Evolutionary conservation across 176 grass and related monocot species (phyloP).

Genomic region (Aegilops sharonensis): DNA sequence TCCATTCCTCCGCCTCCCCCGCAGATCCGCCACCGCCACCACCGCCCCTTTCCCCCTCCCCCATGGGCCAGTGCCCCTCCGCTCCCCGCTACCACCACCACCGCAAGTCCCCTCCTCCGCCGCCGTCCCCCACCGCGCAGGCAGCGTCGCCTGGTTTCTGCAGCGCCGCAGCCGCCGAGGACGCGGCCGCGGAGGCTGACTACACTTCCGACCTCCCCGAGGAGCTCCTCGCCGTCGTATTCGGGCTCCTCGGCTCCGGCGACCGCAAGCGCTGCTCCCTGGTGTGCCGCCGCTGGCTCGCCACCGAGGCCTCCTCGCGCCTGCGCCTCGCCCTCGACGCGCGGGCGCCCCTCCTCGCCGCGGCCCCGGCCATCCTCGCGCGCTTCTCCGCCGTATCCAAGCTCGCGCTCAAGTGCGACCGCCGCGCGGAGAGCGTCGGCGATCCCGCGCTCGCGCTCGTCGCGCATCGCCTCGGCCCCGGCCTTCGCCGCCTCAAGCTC

Average conservation of each 20-base stretch:
- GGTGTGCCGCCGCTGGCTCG: slow-evolving; percentile 65
- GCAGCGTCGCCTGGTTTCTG: not conserved
- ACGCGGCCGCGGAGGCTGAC: slow-evolving; percentile 29
- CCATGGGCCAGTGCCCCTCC: slow-evolving; percentile 59
- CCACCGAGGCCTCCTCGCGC: slow-evolving; percentile 47
- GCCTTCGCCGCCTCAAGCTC: slow-evolving; percentile 65
- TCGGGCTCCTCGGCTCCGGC: slow-evolving; percentile 47
- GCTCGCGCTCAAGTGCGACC: slow-evolving; percentile 71
- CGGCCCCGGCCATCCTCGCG: slow-evolving; percentile 35
- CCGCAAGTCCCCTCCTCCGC: not conserved
- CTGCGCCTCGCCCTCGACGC: slow-evolving; percentile 69
- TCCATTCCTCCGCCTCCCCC: not conserved
- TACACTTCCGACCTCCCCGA: slow-evolving; percentile 64
- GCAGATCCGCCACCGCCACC: slow-evolving; percentile 39
- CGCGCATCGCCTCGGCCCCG: slow-evolving; percentile 38
- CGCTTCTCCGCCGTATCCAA: slow-evolving; percentile 66
- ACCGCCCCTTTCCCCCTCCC: not conserved
- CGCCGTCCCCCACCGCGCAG: not conserved
- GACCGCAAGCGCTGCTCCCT: slow-evolving; percentile 86
- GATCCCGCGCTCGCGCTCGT: slow-evolving; percentile 51
- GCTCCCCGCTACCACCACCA: not conserved
- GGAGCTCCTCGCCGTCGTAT: slow-evolving; percentile 60
- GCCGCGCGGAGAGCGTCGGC: slow-evolving; percentile 59
- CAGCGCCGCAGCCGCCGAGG: not conserved
- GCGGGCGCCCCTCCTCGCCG: slow-evolving; percentile 34